Evolutionary conservation across 2,329 filamentous ascomycete species (phyloP).

Genomic region (Fonsecaea monophora): DNA sequence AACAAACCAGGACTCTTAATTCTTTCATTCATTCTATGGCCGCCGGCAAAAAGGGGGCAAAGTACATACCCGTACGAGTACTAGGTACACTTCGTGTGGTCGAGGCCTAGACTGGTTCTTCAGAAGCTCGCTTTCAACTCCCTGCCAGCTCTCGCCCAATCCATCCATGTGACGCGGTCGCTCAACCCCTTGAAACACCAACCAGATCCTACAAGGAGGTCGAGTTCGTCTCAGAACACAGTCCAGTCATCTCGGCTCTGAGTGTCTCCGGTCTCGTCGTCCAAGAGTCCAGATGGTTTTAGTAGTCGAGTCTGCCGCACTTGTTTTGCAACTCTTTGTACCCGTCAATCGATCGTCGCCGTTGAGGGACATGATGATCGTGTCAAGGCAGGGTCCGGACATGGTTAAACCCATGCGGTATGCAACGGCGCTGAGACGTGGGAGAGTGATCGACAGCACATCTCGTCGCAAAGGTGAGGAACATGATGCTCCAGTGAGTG

Average conservation of each 20-base stretch:
- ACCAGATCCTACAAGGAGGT: background rate
- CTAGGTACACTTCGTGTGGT: background rate
- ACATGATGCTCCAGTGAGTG: too few species aligned
- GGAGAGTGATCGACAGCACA: too few species aligned
- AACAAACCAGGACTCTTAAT: slow-evolving; percentile 4
- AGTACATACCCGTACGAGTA: too few species aligned
- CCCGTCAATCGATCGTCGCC: too few species aligned
- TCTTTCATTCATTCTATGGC: background rate
- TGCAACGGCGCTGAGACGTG: too few species aligned
- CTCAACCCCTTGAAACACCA: background rate
- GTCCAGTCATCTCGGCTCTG: background rate
- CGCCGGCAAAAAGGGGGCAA: too few species aligned
- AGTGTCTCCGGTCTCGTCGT: slow-evolving; percentile 1
- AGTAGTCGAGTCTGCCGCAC: background rate
- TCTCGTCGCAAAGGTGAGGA: too few species aligned
- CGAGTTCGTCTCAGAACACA: slow-evolving; percentile 4
- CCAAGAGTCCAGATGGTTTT: background rate
- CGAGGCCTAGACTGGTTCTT: background rate
- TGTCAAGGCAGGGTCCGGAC: too few species aligned
- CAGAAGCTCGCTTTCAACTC: background rate
- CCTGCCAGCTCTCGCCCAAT: background rate
- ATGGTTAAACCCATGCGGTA: too few species aligned
- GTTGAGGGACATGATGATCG: too few species aligned
- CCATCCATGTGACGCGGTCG: background rate
- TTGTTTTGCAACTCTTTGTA: background rate